These are phyloP conservation scores for Camelina laxa DNA, from an alignment of 345 rosid species.

Conservation along the genomic window DNA sequence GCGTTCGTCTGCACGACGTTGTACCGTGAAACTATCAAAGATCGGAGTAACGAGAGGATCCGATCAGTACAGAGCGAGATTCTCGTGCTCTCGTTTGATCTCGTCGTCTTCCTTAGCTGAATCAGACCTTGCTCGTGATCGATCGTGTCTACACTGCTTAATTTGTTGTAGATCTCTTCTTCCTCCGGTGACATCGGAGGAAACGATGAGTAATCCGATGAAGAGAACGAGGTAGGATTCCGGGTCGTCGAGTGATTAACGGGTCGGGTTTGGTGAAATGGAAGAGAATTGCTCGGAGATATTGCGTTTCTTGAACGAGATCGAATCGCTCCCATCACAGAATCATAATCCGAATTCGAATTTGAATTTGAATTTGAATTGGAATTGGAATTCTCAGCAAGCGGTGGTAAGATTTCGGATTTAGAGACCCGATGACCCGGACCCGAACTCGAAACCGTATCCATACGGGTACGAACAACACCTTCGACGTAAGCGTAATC, in stretches of 20 bases:
- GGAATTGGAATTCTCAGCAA: constrained; percentile 52
- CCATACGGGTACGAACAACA: constrained; percentile 53
- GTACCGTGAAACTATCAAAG: constrained; percentile 66
- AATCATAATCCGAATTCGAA: constrained; percentile 35
- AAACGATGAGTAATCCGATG: constrained; percentile 35
- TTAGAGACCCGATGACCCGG: constrained; percentile 57
- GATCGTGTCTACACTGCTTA: constrained; percentile 53
- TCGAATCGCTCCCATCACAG: constrained; percentile 43
- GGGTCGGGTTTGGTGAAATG: constrained; percentile 68
- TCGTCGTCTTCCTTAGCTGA: constrained; percentile 60
- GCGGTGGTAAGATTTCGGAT: constrained; percentile 59
- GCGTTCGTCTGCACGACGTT: constrained; percentile 69
- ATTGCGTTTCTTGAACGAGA: constrained; percentile 56
- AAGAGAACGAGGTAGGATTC: constrained; percentile 36
- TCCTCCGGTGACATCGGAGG: constrained; percentile 52
- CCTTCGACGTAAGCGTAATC: constrained; percentile 61
- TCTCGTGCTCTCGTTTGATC: constrained; percentile 54
- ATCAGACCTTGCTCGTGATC: constrained; percentile 67
- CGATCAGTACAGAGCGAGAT: constrained; percentile 58
- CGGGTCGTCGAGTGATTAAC: constrained; percentile 53
- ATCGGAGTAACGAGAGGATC: constrained; percentile 54
- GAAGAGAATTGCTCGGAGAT: constrained; percentile 58
- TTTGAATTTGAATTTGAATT: constrained; percentile 20
- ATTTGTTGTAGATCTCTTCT: constrained; percentile 53
- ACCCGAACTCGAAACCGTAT: constrained; percentile 20